These are phyloP conservation scores for Macadamia integrifolia DNA, from an alignment of 164 flowering plant species.

Conservation along the genomic window DNA sequence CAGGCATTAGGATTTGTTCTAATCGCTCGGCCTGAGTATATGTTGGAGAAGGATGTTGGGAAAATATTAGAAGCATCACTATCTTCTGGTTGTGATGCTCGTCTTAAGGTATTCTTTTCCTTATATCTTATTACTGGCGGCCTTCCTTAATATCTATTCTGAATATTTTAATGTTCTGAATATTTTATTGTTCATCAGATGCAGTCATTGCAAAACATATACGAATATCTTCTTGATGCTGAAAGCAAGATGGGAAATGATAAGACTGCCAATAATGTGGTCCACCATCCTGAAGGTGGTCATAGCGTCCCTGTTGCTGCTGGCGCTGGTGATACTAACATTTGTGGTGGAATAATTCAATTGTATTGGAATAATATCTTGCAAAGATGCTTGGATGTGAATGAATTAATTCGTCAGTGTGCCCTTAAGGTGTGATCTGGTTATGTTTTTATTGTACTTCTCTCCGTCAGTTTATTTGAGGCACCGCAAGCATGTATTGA, in stretches of 20 bases:
- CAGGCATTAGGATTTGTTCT: conserved; percentile 88
- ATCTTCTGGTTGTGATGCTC: conserved; percentile 56
- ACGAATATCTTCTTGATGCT: conserved; percentile 91
- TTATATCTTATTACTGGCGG: background rate
- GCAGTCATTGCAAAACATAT: conserved; percentile 84
- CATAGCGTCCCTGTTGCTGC: conserved; percentile 88
- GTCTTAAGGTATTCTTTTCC: conserved; percentile 58
- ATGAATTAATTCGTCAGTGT: conserved; percentile 77
- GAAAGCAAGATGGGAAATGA: conserved; percentile 76
- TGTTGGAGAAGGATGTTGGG: conserved; percentile 80
- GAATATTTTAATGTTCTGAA: conserved; percentile 16
- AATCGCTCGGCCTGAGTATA: conserved; percentile 82
- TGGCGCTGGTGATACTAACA: conserved; percentile 96
- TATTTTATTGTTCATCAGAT: conserved; percentile 43
- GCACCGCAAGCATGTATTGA: background rate
- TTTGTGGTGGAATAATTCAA: conserved; percentile 93
- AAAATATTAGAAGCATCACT: conserved; percentile 70
- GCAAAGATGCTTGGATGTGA: conserved; percentile 69
- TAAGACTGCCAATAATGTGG: conserved; percentile 24
- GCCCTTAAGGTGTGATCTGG: conserved; percentile 67
- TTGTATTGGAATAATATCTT: conserved; percentile 79
- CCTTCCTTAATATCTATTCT: conserved; percentile 5
- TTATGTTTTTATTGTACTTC: background rate
- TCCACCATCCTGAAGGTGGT: conserved; percentile 34
- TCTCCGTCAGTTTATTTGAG: background rate